Evolutionary conservation across 1,284 basidiomycete genomes (phyloP), one percentile per base, ranked within the genome.

Genomic region (Waitea zeae): DNA sequence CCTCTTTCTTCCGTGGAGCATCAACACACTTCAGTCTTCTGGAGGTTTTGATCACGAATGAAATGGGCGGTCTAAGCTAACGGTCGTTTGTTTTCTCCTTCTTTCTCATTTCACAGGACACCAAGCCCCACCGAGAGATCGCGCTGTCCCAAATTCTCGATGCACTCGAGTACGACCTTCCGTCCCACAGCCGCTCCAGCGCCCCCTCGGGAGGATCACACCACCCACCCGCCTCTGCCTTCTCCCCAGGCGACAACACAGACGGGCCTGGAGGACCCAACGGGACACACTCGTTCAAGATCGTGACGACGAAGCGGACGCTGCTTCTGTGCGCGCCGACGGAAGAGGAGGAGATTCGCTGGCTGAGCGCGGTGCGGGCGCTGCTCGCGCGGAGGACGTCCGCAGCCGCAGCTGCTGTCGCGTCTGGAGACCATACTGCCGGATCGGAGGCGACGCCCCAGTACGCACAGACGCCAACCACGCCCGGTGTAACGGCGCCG

Each of bases 341-440:
- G 38, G 95, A 98, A 54, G 95, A 97, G 46, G 93, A 98, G 46
- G 95, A 98, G 59, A 95, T 98, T 56, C 86, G 84, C 52, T 99
- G 95, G 95, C 62, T 98, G 29, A 88, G 88, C 31, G 89, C 92
- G 6, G 71, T 98, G 31, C 77, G 88, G 36, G 89, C 89, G 42
- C 64, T 97, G 46, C 77, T 97, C 43, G 79, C 78, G 11, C 62
- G 82, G 38, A 59, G 81, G 48, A 54, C 61, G 46, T 55, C 46
- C 41, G 46, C 39, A n/a, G n/a, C n/a, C n/a, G n/a, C n/a, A n/a
- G n/a, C n/a, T n/a, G n/a, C n/a, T n/a, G n/a, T n/a, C n/a, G n/a
- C n/a, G n/a, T n/a, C n/a, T n/a, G n/a, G n/a, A n/a, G n/a, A n/a
- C n/a, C n/a, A n/a, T n/a, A n/a, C n/a, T n/a, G n/a, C n/a, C n/a